A percentile compares a stretch with the other conserved stretches of the same genome.
These are phyloP conservation scores for Globisporangium sylvaticum DNA, from an alignment of 352 stramenopile species.

Conservation along the genomic window DNA sequence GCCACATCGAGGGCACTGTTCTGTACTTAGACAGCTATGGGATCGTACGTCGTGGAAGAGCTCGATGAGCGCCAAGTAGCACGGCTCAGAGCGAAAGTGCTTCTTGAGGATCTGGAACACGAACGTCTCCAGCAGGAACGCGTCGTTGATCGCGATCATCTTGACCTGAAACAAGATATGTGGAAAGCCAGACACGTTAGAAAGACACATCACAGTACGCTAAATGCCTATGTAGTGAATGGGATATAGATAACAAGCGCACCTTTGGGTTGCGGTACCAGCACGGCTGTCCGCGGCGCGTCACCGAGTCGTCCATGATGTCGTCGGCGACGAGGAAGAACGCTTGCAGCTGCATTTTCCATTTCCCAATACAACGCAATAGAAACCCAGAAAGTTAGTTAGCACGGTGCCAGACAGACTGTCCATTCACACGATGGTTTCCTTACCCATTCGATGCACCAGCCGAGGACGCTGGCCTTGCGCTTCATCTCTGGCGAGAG, in stretches of 20 bases:
- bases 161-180: conserved; percentile 39
- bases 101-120: conserved; percentile 90
- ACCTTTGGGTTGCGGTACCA: conserved; percentile 92
- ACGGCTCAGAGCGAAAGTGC: conserved; percentile 74
- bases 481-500: conserved; percentile 65
- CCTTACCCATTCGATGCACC: conserved; percentile 98
- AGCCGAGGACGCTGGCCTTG: conserved; percentile 94
- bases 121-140: conserved; percentile 93
- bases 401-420: no score
- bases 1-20: background rate
- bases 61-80: conserved; percentile 94
- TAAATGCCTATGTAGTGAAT: no score
- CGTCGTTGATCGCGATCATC: conserved; percentile 97
- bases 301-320: conserved; percentile 97
- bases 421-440: no score
- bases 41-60: conserved; percentile 89
- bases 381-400: background rate
- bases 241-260: no score
- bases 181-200: background rate
- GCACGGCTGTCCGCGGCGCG: conserved; percentile 94
- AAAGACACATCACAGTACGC: no score
- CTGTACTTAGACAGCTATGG: background rate
- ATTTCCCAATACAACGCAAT: background rate
- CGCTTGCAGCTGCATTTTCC: conserved; percentile 88
- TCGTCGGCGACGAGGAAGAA: conserved; percentile 99